Evolutionary conservation across 345 rosid species (phyloP), one percentile per base, ranked within the genome.

Genomic region (Clarkia xantiana): DNA sequence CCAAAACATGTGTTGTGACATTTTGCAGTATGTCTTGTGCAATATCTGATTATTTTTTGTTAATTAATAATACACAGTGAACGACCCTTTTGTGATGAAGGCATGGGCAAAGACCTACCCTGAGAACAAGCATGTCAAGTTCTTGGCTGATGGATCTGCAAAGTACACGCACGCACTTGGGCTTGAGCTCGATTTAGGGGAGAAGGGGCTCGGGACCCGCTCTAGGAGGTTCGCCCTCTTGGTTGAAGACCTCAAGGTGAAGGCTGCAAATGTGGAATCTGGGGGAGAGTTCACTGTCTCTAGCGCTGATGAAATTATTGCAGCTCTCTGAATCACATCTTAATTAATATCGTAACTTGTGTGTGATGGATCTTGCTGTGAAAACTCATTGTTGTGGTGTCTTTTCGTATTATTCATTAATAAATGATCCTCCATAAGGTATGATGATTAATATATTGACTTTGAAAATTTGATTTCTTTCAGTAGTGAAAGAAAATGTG

Each of bases 71-170:
- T 13, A 61, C 68, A 71, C 78, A 90, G 97, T 90, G 53, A 91
- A 91, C 41, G 98, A 91, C 50, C 86, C 96, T 11, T 86, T 81
- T 62, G 96, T 86, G 76, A 81, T 91, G 96, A 86, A 86, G 68
- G 96, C 93, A 2, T 91, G 98, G 98, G 78, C 94, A 3, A 86
- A 91, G 55, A 81, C 96, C 12, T 86, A 54, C 77, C 93, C 96
- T 0, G 94, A 81, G 66, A 91, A 91, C 85, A 81, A 80, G 72
- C 69, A 82, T 15, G 94, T 86, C 18, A 91, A 81, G 75, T 91
- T 91, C 68, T 66, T 91, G 10, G 94, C 90, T 1, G 96, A 91
- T 54, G 98, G 98, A 10, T 79, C 98, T 0, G 96, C 74, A 7
- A 80, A 64, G 3, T 91, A 81, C 82, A 86, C 94, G 40, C 76